Evolutionary conservation across 1,284 basidiomycete genomes (phyloP), one percentile per base, ranked within the genome.

Genomic region (Microbotryum scabiosae): DNA sequence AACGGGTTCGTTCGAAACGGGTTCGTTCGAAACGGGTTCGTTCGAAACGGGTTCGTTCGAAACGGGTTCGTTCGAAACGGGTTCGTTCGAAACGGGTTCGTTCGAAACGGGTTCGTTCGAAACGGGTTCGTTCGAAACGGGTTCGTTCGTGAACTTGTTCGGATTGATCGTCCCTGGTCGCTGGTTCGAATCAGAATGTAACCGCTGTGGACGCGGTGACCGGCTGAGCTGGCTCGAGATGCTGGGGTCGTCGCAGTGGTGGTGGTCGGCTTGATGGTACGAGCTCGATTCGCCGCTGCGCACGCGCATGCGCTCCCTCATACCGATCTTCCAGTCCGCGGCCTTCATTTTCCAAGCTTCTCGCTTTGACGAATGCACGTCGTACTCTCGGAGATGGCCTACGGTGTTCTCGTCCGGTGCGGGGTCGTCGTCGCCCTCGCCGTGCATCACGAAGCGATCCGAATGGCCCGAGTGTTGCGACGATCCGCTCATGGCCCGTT

Each of bases 381-480:
- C 44, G 8, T 61, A n/a, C 32, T 66, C 61, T n/a, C 28, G 26
- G 36, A 66, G 63, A 32, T 61, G 47, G 9, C 52, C 32, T 23
- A 65, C 55, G 26, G 47, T 21, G 7, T 48, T 25, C 14, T 43
- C 51, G 21, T 52, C 30, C 32, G 21, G 23, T 8, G n/a, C 30
- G 4, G 23, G n/a, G 12, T 49, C 47, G 47, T n/a, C 30, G 14
- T 14, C 4, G 26, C 25, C 30, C 30, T 25, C 26, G 51, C 36
- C 36, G 14, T 18, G 36, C 36, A 41, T 41, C 5, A 41, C 36
- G 36, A 41, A 41, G 36, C 36, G 16, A 16, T 18, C 36, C 14
- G 36, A 41, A 18, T 41, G 36, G 12, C 36, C 36, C 36, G 36
- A 41, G 12, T 41, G 36, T 16, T 41, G 32, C 25, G 51, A 26